A percentile compares a stretch with the other conserved stretches of the same genome.
Evolutionary conservation across 768 basidiomycete genomes (phyloP).

Genomic region (Termitomyces sp.): DNA sequence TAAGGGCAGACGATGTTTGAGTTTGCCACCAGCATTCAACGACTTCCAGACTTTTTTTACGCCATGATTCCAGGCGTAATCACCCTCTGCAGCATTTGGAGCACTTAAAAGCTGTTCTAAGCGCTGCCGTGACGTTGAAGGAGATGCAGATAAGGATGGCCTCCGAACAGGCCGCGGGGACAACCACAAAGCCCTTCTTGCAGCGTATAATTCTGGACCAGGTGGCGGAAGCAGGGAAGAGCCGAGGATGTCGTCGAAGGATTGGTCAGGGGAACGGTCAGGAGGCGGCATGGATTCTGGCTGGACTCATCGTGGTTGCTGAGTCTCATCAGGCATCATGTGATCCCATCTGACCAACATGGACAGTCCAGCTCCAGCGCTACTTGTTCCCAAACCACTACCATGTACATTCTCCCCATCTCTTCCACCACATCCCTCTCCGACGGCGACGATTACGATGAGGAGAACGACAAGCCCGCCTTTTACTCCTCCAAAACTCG

Average conservation of each 20-base stretch:
- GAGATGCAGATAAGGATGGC: conserved; percentile 8
- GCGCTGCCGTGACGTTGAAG: conserved; percentile 39
- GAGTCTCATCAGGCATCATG: conserved; percentile 9
- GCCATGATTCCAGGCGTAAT: conserved; percentile 53
- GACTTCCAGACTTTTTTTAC: conserved; percentile 63
- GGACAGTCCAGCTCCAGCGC: neutral
- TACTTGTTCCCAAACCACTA: conserved; percentile 28
- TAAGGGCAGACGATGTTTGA: conserved; percentile 64
- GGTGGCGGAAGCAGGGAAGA: conserved; percentile 48
- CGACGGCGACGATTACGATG: conserved; percentile 67
- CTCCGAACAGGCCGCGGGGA: conserved; percentile 18
- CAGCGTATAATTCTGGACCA: conserved; percentile 61
- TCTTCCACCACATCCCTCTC: conserved; percentile 79
- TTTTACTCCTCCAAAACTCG: conserved; percentile 46
- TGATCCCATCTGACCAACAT: conserved; percentile 16
- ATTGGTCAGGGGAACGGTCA: neutral
- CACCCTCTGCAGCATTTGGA: conserved; percentile 44
- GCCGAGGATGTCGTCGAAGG: conserved; percentile 38
- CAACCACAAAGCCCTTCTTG: conserved; percentile 64
- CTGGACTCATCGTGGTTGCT: conserved; percentile 1
- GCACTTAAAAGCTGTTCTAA: conserved; percentile 48
- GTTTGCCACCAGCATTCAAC: conserved; percentile 51
- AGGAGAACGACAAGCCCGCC: conserved; percentile 38
- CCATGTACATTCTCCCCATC: conserved; percentile 52
- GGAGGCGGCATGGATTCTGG: conserved; percentile 6